Conservation (phyloP, 73 alveolate genomes). For the Paramecium bursaria region DNA sequence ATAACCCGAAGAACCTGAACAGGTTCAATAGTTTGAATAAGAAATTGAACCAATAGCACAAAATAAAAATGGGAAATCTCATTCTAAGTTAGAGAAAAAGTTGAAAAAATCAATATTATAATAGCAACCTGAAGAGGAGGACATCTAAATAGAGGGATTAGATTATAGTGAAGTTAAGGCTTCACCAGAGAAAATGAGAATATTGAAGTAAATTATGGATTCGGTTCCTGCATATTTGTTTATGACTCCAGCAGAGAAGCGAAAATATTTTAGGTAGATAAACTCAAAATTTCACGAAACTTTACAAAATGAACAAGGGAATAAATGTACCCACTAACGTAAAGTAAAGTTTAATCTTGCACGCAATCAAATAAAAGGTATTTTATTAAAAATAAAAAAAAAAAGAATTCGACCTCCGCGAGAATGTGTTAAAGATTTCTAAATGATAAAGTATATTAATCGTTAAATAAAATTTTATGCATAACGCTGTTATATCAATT, state of each 20-base stretch:
- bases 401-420: conserved; percentile 18
- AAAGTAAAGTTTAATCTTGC: conserved; percentile 24
- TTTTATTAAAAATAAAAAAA: not conserved
- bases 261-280: conserved; percentile 30
- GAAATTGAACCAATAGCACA: too few relatives aligned
- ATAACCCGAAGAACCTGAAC: too few relatives aligned
- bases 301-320: conserved; percentile 38
- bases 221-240: conserved; percentile 53
- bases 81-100: too few relatives aligned
- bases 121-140: too few relatives aligned
- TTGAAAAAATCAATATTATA: too few relatives aligned
- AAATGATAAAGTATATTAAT: too few relatives aligned
- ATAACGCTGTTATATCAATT: conserved; percentile 53
- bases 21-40: too few relatives aligned
- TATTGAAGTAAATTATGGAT: conserved; percentile 24
- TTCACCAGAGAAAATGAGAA: not conserved
- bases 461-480: too few relatives aligned
- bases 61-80: too few relatives aligned
- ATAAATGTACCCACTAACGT: conserved; percentile 8
- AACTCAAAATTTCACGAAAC: not conserved
- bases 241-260: conserved; percentile 58
- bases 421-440: conserved; percentile 57
- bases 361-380: conserved; percentile 29
- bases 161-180: conserved; percentile 45
- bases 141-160: conserved; percentile 40